A percentile compares a stretch with the other conserved stretches of the same genome.
phyloP scores from a whole-genome alignment of 352 stramenopile genomes.

The Pythium vanterpoolii region DNA sequence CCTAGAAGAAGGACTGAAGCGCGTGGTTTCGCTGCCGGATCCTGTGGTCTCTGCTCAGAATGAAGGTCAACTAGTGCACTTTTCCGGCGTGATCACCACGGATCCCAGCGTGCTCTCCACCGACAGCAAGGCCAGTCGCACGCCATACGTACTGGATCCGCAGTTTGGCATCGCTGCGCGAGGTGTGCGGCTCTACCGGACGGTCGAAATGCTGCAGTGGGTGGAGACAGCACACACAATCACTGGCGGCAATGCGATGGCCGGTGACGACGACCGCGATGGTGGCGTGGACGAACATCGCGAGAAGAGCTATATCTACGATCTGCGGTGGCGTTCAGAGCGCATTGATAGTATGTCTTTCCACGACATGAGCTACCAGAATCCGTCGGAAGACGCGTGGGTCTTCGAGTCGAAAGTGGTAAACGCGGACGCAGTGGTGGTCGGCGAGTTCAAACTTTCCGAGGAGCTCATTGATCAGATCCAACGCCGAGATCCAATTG shows the following conservation, averaged over 20 bases:
- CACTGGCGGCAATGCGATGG: constrained; percentile 24
- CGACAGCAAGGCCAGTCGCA: constrained; percentile 18
- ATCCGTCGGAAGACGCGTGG: constrained; percentile 62
- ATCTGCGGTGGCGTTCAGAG: constrained; percentile 53
- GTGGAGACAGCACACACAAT: constrained; percentile 69
- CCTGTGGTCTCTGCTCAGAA: constrained; percentile 10
- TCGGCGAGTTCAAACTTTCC: constrained; percentile 57
- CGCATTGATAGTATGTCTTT: constrained; percentile 54
- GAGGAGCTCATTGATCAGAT: constrained; percentile 70
- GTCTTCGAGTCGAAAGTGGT: constrained; percentile 33
- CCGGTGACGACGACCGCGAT: constrained; percentile 36
- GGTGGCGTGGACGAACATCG: constrained; percentile 41
- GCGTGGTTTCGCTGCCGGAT: constrained; percentile 22
- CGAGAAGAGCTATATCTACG: constrained; percentile 73
- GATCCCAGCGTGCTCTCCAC: constrained; percentile 17
- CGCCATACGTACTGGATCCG: constrained; percentile 53
- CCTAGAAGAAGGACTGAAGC: constrained; percentile 45
- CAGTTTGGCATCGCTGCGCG: constrained; percentile 60
- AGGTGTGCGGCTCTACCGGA: constrained; percentile 58
- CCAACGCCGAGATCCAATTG: constrained; percentile 46
- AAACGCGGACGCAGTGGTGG: constrained; percentile 33
- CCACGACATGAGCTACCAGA: constrained; percentile 58
- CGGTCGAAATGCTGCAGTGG: constrained; percentile 83
- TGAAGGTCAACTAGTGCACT: constrained; percentile 28
- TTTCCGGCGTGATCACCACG: constrained; percentile 39